Evolutionary conservation across 1,284 basidiomycete genomes (phyloP), one percentile per base, ranked within the genome.

Genomic region (Boletus albobrunnescens): DNA sequence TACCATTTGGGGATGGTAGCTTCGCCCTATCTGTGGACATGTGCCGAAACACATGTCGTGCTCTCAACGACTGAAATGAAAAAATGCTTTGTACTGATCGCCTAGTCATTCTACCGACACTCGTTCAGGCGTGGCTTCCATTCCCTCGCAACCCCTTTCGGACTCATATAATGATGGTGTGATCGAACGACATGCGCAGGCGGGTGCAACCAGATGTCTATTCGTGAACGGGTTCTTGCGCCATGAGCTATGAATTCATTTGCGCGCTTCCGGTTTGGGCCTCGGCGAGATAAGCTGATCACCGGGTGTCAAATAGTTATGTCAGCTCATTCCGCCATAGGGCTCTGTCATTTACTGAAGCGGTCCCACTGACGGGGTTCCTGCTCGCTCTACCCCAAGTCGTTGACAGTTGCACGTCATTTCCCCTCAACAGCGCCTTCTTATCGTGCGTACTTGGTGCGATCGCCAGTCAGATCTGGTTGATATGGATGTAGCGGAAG

Each of bases 41-140:
- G 54, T 50, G 53, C 38, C 30, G 49, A 28, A 47, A 54, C 54
- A 51, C 56, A 50, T 58, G 56, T 44, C 32, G 24, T 36, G 27
- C 38, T 20, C n/a, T 42, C 33, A 42, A 27, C 38, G 8, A 24
- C 27, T 9, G 26, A 58, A 60, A 57, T 57, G 56, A 61, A 61
- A 57, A 47, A 36, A 59, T 56, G 53, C 53, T 46, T 54, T 46
- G 53, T 53, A 57, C 56, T 49, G 58, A 58, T 58, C 53, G 56
- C 56, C 50, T 56, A 43, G 35, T 40, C 8, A 39, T 38, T 37
- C 37, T 41, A 33, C 43, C 23, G 47, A 37, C 49, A 35, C 53
- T 36, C 48, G 22, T n/a, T 16, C 24, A 40, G 23, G 24, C 41
- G 32, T 38, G 40, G 8, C 59, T 61, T 58, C 56, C 56, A 61